Base-by-base conservation (phyloP, 2,329 filamentous ascomycete genomes). In the Neocucurbitaria cava region DNA sequence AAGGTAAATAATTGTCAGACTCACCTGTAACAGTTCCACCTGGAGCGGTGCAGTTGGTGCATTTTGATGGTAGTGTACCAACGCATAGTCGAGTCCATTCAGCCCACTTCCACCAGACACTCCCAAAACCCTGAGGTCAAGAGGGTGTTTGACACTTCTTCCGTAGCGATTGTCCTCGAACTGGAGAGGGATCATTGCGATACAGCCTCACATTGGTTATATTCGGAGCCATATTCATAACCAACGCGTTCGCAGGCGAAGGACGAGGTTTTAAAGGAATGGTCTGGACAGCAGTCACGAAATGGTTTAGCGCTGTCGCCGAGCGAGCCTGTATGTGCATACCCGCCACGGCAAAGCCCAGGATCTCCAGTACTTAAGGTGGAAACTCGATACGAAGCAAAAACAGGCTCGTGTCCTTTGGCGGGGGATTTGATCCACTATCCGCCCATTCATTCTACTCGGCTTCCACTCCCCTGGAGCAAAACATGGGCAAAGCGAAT, bases 51-150 rank as follows among this genome's bases (percentile, higher is more conserved):
- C 74, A 6, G 79, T 74, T 0, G 83, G 83, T 6, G 78, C 77
- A 17, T 78, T 77, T 64, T 87, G 85, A 42, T 74, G 75, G 67
- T 86, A 87, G 46, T 74, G 82, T 61, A 84, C 85, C 8, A 86
- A 76, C 1, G 82, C 84, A 60, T 83, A 86, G 66, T 86, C 83
- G 40, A 87, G 85, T 23, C 82, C 80, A 64, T 84, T 82, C 52
- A 86, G 82, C 0, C 79, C 81, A 3, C 81, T 83, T 24, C 82
- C 82, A 49, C 77, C 80, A 68, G 83, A 85, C 60, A 86, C 66
- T 1, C 84, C 84, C 17, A 86, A 75, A 21, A 85, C 82, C 1
- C 76, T 83, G 35, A 85, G 62, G 59, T 85, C 79, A 52, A 86
- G 69, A 17, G 17, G 36, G 20, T 51, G 33, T 20, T 23, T 40